Evolutionary conservation across 2,329 filamentous ascomycete genomes (phyloP).

Genomic region (Aspergillus fumigatiaffinis): DNA sequence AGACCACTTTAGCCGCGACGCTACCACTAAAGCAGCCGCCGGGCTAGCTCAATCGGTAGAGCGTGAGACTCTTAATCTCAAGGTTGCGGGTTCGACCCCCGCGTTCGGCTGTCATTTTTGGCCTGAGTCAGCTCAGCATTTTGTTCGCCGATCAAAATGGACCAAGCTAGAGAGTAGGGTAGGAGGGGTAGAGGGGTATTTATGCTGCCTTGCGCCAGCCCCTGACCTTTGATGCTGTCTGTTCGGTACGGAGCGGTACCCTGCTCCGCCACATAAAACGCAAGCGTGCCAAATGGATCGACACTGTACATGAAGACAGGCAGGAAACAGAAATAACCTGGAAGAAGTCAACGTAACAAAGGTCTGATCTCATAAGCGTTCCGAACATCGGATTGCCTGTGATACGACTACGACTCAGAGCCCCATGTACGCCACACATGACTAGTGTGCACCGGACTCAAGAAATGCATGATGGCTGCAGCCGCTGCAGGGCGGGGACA

Average conservation of each 20-base stretch:
- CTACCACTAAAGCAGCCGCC: conserved; percentile 20
- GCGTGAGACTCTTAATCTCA: conserved; percentile 49
- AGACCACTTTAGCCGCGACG: too few species aligned
- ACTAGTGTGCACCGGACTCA: not conserved
- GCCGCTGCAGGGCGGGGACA: not conserved
- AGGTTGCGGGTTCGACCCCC: conserved; percentile 42
- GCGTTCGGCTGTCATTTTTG: conserved; percentile 33
- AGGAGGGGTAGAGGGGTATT: not conserved
- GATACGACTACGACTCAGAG: not conserved
- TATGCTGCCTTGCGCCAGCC: not conserved
- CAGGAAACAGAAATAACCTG: not conserved
- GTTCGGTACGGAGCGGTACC: too few species aligned
- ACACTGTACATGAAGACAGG: not conserved
- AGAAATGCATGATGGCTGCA: not conserved
- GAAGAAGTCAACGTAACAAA: not conserved
- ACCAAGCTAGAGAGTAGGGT: not conserved
- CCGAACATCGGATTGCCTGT: not conserved
- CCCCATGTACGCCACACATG: not conserved
- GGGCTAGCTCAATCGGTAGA: conserved; percentile 52
- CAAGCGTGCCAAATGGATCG: not conserved
- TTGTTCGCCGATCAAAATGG: not conserved
- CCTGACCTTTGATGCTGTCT: not conserved
- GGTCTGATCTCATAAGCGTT: not conserved
- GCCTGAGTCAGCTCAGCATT: not conserved
- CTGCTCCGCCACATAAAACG: not conserved